Base-by-base conservation (phyloP, 202 grass and related monocot species). In the Brachypodium distachyon region DNA sequence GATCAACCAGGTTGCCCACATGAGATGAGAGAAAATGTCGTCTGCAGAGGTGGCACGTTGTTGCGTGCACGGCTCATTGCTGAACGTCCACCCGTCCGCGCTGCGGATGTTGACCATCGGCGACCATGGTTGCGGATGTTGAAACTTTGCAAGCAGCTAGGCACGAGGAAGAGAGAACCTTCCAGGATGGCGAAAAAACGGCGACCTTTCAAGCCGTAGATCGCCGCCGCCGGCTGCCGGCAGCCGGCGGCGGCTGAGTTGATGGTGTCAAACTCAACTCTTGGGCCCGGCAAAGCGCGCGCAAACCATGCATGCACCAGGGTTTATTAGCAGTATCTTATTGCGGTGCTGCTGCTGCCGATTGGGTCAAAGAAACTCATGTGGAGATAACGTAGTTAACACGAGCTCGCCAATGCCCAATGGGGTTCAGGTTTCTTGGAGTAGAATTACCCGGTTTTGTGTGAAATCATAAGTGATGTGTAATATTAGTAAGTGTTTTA, bases 61-160 rank as follows among this genome's bases (percentile, higher is more conserved):
- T 83, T 69, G 81, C 70, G 86, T 88, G 75, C 70, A 88, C 86
- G 86, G 18, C 80, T 79, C 77, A 16, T 29, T n/a, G 51, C 76
- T 17, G 3, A n/a, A 16, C 61, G 34, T 36, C 23, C 4, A 6
- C 23, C 27, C 51, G 7, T 31, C 13, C 8, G 19, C 51, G 17
- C 29, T 40, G 14, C 51, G 5, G 38, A 22, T 37, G 69, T 68
- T 54, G 8, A n/a, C 50, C 75, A 33, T 49, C 61, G 47, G 61
- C 7, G 69, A 26, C 49, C 76, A 18, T 29, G 59, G 57, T 59
- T 74, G 71, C 25, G 12, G 8, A 17, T 58, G n/a, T n/a, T n/a
- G n/a, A n/a, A n/a, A n/a, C n/a, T n/a, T n/a, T n/a, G n/a, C n/a
- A n/a, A n/a, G n/a, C n/a, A 61, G 11, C 13, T 16, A 17, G 25